phyloP scores from a whole-genome alignment of 2,329 filamentous ascomycete species.

The Exophiala sideris region DNA sequence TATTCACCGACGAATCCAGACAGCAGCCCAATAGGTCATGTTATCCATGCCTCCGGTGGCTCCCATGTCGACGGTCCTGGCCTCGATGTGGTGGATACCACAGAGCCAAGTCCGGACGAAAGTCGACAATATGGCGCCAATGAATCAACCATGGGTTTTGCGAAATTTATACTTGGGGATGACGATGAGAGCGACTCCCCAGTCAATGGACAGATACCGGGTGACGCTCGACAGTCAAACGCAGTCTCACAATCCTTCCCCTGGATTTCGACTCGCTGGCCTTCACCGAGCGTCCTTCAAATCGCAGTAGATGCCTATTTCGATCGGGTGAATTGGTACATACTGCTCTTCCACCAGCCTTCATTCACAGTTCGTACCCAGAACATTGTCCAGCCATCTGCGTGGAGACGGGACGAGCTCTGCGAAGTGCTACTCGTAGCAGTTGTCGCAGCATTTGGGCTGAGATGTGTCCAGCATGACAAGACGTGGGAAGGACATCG shows the following conservation, averaged over 20 bases:
- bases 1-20: background rate
- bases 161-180: conserved; percentile 12
- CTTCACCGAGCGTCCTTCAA: conserved; percentile 3
- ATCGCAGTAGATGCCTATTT: conserved; percentile 26
- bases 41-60: background rate
- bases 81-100: background rate
- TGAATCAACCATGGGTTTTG: conserved; percentile 14
- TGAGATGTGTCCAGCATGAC: conserved; percentile 12
- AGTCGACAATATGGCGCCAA: conserved; percentile 12
- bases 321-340: conserved; percentile 28
- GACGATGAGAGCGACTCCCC: conserved; percentile 9
- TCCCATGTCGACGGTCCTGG: background rate
- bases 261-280: conserved; percentile 3
- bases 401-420: conserved; percentile 10
- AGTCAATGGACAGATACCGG: conserved; percentile 4
- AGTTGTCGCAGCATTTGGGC: conserved; percentile 5
- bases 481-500: conserved; percentile 13
- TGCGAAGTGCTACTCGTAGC: conserved; percentile 13
- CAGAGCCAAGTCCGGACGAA: conserved; percentile 10
- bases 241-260: background rate
- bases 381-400: conserved; percentile 2
- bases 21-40: background rate
- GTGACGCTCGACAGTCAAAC: background rate
- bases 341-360: conserved; percentile 20
- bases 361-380: conserved; percentile 6